phyloP scores from a whole-genome alignment of 1,284 basidiomycete genomes.

The Neonothopanus nambi region DNA sequence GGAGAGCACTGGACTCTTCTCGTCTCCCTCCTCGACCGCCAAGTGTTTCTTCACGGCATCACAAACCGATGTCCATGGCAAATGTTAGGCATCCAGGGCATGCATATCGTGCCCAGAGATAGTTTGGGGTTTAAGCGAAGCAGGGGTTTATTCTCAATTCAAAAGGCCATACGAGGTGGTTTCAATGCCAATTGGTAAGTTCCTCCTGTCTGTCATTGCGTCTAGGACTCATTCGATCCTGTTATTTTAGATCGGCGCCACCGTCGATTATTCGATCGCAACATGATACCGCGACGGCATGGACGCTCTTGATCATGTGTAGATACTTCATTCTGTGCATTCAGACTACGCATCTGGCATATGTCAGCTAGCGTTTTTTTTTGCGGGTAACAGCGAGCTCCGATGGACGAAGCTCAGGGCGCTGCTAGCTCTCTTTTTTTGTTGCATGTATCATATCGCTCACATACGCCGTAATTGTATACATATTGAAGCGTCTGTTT shows the following conservation, averaged over 20 bases:
- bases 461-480: slow-evolving; percentile 5
- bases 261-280: background rate
- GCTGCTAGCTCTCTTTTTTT: background rate
- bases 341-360: background rate
- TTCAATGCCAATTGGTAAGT: slow-evolving; percentile 1
- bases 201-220: slow-evolving; percentile 6
- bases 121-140: background rate
- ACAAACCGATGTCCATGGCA: background rate
- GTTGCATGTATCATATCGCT: slow-evolving; percentile 12
- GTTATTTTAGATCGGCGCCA: background rate
- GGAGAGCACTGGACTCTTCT: slow-evolving; percentile 8
- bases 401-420: slow-evolving; percentile 2
- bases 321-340: background rate
- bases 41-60: slow-evolving; percentile 10
- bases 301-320: background rate
- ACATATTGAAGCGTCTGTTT: slow-evolving; percentile 6
- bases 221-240: background rate
- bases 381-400: background rate
- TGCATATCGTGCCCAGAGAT: slow-evolving; percentile 13
- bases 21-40: slow-evolving; percentile 8
- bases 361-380: slow-evolving; percentile 1
- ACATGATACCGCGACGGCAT: background rate
- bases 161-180: background rate
- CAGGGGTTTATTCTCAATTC: too few species aligned
- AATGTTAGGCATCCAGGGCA: slow-evolving; percentile 5